Evolutionary conservation across 805 yeast species (phyloP), one percentile per base, ranked within the genome.

Genomic region (Sungouiozyma intestinalis): DNA sequence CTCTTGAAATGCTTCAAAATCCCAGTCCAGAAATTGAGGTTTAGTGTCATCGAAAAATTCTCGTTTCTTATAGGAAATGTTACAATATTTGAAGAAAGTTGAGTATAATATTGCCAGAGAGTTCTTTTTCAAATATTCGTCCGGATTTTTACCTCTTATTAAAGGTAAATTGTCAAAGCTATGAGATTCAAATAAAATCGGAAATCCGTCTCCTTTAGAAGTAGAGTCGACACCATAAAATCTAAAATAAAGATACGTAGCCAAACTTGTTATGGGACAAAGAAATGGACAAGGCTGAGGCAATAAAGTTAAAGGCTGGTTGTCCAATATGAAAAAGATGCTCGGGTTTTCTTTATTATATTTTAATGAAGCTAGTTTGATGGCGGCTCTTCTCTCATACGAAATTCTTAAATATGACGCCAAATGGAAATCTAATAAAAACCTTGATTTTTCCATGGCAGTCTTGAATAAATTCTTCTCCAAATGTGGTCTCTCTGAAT

Each of bases 121-220:
- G 31, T 51, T 52, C 35, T 59, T 62, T 40, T 55, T 48, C 20
- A 62, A 60, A 38, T 58, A 58, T 33, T 55, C 54, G n/a, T 44
- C 45, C 13, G 45, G 39, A 6, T 51, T 45, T 42, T 55, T 58
- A 4, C 61, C 62, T 38, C 59, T 47, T 9, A 55, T 42, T 11
- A 60, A 35, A 3, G 62, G 57, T 20, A 56, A 19, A 4, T 29
- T 17, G 13, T 16, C 31, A 1, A 33, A 4, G 19, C 13, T 15
- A 6, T 17, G 7, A 16, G 24, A 37, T 37, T 54, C 52, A n/a
- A 33, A 38, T 32, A 58, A 41, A 43, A 50, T 48, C 13, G 64
- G 64, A 39, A 58, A 60, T 14, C 63, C 62, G 32, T 55, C 62
- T 29, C 62, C 61, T 36, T 48, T 51, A 27, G 50, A 48, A 19